Evolutionary conservation across 23 red algal species (phyloP).

Genomic region (Gracilaria gracilis): DNA sequence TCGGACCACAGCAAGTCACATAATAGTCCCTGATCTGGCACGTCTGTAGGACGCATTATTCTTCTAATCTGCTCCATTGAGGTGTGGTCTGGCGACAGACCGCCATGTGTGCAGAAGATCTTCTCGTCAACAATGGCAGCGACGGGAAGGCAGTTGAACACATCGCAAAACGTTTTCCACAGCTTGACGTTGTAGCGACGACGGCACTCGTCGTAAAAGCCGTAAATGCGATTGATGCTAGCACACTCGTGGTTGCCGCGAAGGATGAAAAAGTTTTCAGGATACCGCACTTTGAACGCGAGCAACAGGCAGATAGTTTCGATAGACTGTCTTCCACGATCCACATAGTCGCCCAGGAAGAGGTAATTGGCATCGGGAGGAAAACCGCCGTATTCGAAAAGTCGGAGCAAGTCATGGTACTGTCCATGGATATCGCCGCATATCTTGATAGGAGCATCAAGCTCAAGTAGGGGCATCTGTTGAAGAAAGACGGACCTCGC

Average conservation of each 20-base stretch:
- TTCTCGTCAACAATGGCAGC: constrained; percentile 99
- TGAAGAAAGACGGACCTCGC: constrained; percentile 90
- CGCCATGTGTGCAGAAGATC: constrained; percentile 99
- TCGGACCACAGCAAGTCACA: constrained; percentile 99
- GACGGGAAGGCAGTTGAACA: constrained; percentile 98
- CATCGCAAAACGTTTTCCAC: constrained; percentile 99
- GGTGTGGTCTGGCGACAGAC: constrained; percentile 95
- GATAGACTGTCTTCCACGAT: constrained; percentile 96
- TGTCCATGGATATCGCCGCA: constrained; percentile 99
- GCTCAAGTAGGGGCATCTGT: constrained; percentile 92
- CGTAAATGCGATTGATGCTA: constrained; percentile 99
- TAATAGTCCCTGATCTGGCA: constrained; percentile 97
- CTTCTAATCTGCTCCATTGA: constrained; percentile 98
- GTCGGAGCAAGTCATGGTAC: constrained; percentile 96
- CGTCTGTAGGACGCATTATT: constrained; percentile 97
- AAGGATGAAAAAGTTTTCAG: constrained; percentile 99
- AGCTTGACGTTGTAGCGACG: constrained; percentile 99
- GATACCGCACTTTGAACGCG: constrained; percentile 99
- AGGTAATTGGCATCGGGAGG: constrained; percentile 97
- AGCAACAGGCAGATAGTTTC: constrained; percentile 99
- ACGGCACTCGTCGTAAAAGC: constrained; percentile 97
- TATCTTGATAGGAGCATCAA: constrained; percentile 98
- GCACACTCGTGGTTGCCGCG: constrained; percentile 99
- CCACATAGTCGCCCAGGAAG: constrained; percentile 99
- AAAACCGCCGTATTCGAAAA: constrained; percentile 99